A percentile compares a stretch with the other conserved stretches of the same genome.
Conservation (phyloP, 108 stramenopile species). For the Conticribra guillardii region DNA sequence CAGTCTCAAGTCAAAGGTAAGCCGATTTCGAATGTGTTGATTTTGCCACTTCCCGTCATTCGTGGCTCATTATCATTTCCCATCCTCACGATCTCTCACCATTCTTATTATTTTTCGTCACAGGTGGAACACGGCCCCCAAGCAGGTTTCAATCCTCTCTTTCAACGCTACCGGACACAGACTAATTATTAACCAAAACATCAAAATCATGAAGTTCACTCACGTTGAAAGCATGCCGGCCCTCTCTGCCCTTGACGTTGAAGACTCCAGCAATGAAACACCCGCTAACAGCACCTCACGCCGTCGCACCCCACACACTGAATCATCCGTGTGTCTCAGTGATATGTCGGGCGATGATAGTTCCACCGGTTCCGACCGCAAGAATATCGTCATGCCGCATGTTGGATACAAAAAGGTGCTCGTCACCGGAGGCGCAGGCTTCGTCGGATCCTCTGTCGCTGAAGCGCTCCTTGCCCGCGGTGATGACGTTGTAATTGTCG, state of each 20-base stretch:
- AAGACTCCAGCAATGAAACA: slow-evolving; percentile 1
- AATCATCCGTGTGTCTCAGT: slow-evolving; percentile 2
- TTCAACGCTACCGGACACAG: background rate
- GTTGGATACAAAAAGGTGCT: slow-evolving; percentile 89
- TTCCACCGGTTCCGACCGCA: background rate
- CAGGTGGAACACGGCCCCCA: slow-evolving; percentile 41
- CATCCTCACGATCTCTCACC: background rate
- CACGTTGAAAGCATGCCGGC: background rate
- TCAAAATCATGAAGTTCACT: background rate
- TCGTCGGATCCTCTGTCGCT: slow-evolving; percentile 92
- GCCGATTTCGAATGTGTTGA: background rate
- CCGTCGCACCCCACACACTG: background rate
- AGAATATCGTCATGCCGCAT: slow-evolving; percentile 59
- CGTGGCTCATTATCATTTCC: background rate
- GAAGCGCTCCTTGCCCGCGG: slow-evolving; percentile 86
- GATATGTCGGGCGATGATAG: slow-evolving; percentile 24
- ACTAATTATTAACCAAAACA: background rate
- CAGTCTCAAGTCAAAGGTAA: background rate
- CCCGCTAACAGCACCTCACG: background rate
- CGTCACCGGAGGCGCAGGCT: slow-evolving; percentile 98
- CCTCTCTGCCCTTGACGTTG: background rate
- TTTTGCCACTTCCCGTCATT: background rate
- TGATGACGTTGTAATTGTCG: slow-evolving; percentile 95
- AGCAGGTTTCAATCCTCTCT: background rate
- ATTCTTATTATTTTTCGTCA: background rate